Base-by-base conservation (phyloP, 2,329 filamentous ascomycete species). In the Xylariaceae sp. region DNA sequence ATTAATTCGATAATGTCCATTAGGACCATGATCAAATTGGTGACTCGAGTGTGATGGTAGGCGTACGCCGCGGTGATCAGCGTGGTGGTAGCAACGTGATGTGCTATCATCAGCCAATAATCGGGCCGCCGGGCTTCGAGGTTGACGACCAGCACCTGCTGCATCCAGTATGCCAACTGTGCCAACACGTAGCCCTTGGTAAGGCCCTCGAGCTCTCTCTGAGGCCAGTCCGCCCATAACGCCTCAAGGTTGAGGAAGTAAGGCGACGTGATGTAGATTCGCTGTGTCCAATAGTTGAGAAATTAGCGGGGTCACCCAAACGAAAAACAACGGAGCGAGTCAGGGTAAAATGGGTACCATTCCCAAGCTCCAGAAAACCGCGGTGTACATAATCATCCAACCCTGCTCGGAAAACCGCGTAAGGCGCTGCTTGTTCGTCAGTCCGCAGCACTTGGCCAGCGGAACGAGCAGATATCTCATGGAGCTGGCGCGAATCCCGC, bases 1-100 rank as follows among this genome's bases (percentile, higher is more conserved):
- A 95, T 78, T 47, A 95, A 79, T 67, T 97, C 92, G 51, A 94
- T 89, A 49, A 94, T 79, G 66, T 97, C 92, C 90, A 97, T 96
- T 60, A 95, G 79, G 50, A 89, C 86, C 51, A 97, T 75, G 52
- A 96, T 90, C 41, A 95, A 79, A 66, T 91, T 94, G 48, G 89
- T 91, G 31, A 96, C 88, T 42, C 88, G 87, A 53, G 86, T 92
- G 68, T 90, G 85, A 67, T 91, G 85, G 70, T 94, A 95, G 59
- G 84, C 81, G 70, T 96, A 96, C 58, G 88, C 91, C 32, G 85
- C 80, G 56, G 84, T 83, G 57, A 97, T 84, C 45, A 97, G 81
- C 2, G 78, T 75, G 65, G 84, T 88, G 27, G 92, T 97, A 66
- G 96, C 84, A 67, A 96, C 80, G 73, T 97, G 92, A 71, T 97